Evolutionary conservation across 192 early-diverging fungal genomes (phyloP).

Genomic region (Coemansia guatemalensis): DNA sequence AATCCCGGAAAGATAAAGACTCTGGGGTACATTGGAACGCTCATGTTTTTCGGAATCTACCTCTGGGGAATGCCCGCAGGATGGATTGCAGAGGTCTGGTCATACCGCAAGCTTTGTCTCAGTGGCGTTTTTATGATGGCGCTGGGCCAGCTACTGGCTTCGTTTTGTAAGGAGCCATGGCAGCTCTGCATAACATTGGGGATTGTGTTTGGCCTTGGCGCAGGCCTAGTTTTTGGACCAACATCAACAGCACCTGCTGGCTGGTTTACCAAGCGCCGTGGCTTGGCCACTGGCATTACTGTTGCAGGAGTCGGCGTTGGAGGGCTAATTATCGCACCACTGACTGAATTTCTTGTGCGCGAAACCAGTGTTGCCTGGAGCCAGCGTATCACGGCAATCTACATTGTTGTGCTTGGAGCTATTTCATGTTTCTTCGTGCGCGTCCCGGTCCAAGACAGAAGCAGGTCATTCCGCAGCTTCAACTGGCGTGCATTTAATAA

Average conservation of each 20-base stretch:
- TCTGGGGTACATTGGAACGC: conserved; percentile 42
- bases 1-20: conserved; percentile 19
- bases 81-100: conserved; percentile 50
- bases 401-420: conserved; percentile 47
- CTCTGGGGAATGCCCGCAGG: conserved; percentile 48
- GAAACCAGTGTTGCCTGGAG: conserved; percentile 51
- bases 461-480: conserved; percentile 26
- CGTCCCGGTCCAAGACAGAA: conserved; percentile 29
- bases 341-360: conserved; percentile 44
- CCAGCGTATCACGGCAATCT: conserved; percentile 53
- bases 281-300: conserved; percentile 64
- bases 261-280: conserved; percentile 62
- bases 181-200: conserved; percentile 67
- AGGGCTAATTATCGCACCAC: conserved; percentile 60
- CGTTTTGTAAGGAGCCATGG: conserved; percentile 64
- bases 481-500: conserved; percentile 42
- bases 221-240: conserved; percentile 58
- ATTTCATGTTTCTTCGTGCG: conserved; percentile 35
- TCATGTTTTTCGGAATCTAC: conserved; percentile 45
- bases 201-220: conserved; percentile 62
- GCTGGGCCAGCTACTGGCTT: conserved; percentile 60
- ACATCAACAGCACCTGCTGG: conserved; percentile 61
- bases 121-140: conserved; percentile 39
- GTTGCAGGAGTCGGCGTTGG: conserved; percentile 68
- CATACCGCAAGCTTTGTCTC: conserved; percentile 36